Evolutionary conservation across 164 flowering plant species (phyloP), one percentile per base, ranked within the genome.

Genomic region (Nelumbo lutea): DNA sequence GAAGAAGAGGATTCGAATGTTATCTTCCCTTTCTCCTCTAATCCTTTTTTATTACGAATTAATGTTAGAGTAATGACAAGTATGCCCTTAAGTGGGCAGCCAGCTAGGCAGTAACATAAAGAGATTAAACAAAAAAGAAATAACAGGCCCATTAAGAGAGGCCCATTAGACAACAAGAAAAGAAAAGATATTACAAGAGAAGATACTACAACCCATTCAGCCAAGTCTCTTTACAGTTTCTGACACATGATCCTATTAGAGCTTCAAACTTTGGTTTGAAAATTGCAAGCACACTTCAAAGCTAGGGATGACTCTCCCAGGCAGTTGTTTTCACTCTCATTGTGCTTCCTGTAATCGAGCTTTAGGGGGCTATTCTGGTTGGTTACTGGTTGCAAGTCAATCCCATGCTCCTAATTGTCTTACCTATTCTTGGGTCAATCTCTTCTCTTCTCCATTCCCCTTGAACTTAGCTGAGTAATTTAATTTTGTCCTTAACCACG

Each of bases 331-430:
- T 95, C 71, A 88, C 96, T 13, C 84, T 95, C 13, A 97, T 97
- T 45, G 88, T 91, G 1, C 91, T 95, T 73, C 99, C 99, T 0
- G 85, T 95, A 46, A 75, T 95, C 58, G 99, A 95, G 88, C 97
- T 95, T 68, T 97, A 97, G 65, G 99, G 97, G 45, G 97, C 99
- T 11, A 92, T 95, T 80, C 99, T 96, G 39, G 99, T 92, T 70
- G 99, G 99, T n/a, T 95, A 95, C 77, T 95, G 99, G 99, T 75
- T 95, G 94, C 91, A 87, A 45, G 89, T 95, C 65, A 81, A 84
- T 27, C 99, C 99, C 57, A 42, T 72, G 6, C n/a, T 64, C 52
- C 80, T 95, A 0, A 89, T 97, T 5, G 72, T 82, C 60, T 79
- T 95, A 55, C 77, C 99, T 70, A 75, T 95, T 79, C 77, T 88